phyloP scores from a whole-genome alignment of 208 protist species.

The Acanthamoeba sp. region DNA sequence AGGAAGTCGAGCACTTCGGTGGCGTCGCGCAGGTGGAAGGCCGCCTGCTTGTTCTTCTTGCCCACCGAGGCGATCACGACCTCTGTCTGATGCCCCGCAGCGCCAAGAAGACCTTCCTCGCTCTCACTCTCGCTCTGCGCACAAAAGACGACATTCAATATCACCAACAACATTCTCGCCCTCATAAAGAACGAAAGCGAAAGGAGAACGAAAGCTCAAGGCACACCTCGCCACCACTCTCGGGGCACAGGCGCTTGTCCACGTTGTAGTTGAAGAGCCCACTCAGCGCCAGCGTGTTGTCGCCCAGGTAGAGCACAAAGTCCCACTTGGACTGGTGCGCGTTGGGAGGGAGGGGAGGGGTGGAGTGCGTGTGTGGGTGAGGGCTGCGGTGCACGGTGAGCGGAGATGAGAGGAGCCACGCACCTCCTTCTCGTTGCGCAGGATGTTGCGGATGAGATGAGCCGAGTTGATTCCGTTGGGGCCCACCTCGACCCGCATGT shows the following conservation, averaged over 20 bases:
- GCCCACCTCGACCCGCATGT: conserved; percentile 66
- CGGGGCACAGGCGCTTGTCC: conserved; percentile 34
- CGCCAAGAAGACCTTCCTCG: conserved; percentile 1
- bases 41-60: conserved; percentile 67
- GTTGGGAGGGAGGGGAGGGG: neutral
- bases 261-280: conserved; percentile 67
- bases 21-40: conserved; percentile 61
- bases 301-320: conserved; percentile 56
- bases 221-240: conserved; percentile 45
- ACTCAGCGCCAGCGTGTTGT: conserved; percentile 16
- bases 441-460: conserved; percentile 53
- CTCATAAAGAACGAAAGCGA: neutral
- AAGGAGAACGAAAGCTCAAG: too few species aligned
- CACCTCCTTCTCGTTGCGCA: conserved; percentile 24
- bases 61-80: conserved; percentile 66
- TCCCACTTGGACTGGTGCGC: neutral
- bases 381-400: too few species aligned
- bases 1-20: conserved; percentile 66
- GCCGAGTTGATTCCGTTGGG: conserved; percentile 53
- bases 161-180: neutral
- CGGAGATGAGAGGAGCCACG: neutral
- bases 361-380: neutral
- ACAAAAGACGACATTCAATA: too few species aligned
- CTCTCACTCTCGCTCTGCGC: conserved; percentile 52
- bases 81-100: conserved; percentile 56